Conservation (phyloP, 805 yeast species). For the Yarrowia alimentaria region DNA sequence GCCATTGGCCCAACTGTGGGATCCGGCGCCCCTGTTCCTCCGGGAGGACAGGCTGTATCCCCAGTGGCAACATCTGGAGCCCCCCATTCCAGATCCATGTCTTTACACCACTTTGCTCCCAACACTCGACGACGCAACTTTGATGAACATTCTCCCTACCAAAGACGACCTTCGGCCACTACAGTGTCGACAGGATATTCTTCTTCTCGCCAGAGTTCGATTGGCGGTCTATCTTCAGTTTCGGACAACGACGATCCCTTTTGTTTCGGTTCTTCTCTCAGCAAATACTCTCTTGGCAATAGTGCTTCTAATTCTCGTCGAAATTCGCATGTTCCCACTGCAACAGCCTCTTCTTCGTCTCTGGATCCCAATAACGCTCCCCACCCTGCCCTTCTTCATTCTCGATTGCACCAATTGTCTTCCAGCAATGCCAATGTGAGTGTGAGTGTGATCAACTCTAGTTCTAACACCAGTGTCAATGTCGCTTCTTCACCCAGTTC, state of each 20-base stretch:
- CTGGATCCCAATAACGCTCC: constrained; percentile 10
- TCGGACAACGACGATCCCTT: constrained; percentile 37
- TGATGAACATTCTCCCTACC: constrained; percentile 29
- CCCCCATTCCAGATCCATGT: too few relatives aligned
- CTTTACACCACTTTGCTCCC: too few relatives aligned
- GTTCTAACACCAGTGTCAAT: constrained; percentile 1
- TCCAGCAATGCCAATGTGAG: constrained; percentile 2
- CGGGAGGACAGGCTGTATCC: neutral
- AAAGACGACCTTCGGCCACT: constrained; percentile 32
- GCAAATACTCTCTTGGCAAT: constrained; percentile 34
- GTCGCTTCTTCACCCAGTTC: too few relatives aligned
- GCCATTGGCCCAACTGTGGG: neutral
- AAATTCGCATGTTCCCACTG: constrained; percentile 30
- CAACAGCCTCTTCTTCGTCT: constrained; percentile 8
- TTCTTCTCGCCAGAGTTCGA: constrained; percentile 33
- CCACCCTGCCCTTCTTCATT: constrained; percentile 20
- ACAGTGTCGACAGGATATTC: constrained; percentile 30
- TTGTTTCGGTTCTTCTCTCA: constrained; percentile 31
- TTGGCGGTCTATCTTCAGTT: constrained; percentile 35
- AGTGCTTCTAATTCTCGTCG: constrained; percentile 33
- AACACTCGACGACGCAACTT: too few relatives aligned
- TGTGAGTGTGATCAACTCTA: too few relatives aligned
- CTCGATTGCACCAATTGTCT: constrained; percentile 19
- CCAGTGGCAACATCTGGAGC: constrained; percentile 1
- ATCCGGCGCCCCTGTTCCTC: neutral